Evolutionary conservation across 169 alveolate genomes (phyloP).

Genomic region (Perkinsus marinus): DNA sequence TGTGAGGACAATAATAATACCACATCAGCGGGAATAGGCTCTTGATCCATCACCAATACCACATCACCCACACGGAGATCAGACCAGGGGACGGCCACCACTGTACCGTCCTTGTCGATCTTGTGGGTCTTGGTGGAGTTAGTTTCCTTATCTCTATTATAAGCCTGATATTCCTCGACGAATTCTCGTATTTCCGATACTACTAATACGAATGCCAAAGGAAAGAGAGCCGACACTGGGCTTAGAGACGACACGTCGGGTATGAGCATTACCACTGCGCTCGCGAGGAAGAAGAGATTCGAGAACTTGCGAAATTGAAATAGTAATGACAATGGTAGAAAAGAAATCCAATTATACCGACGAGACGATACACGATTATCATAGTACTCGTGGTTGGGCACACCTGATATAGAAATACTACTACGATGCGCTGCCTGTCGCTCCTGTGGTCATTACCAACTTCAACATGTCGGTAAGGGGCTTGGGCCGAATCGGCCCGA

Average conservation of each 20-base stretch:
- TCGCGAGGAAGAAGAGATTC: neutral
- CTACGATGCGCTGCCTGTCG: neutral
- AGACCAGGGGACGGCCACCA: constrained; percentile 48
- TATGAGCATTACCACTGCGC: neutral
- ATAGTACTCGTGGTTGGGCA: neutral
- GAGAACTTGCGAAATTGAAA: neutral
- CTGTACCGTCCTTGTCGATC: constrained; percentile 42
- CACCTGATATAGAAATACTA: neutral
- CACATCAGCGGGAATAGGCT: constrained; percentile 77
- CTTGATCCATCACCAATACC: constrained; percentile 58
- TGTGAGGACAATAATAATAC: constrained; percentile 59
- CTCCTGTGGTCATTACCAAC: neutral
- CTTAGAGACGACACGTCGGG: neutral
- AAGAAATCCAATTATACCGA: neutral
- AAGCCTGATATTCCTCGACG: constrained; percentile 69
- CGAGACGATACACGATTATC: neutral
- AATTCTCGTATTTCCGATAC: constrained; percentile 74
- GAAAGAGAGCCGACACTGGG: constrained; percentile 32
- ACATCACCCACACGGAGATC: constrained; percentile 73
- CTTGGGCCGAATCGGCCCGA: neutral
- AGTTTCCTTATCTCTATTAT: constrained; percentile 63
- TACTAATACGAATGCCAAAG: constrained; percentile 64
- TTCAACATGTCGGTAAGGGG: neutral
- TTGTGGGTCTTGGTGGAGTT: constrained; percentile 51
- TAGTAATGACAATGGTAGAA: neutral